Base-by-base conservation (phyloP, 495 filamentous ascomycete species). In the Mytilinidion resinicola region DNA sequence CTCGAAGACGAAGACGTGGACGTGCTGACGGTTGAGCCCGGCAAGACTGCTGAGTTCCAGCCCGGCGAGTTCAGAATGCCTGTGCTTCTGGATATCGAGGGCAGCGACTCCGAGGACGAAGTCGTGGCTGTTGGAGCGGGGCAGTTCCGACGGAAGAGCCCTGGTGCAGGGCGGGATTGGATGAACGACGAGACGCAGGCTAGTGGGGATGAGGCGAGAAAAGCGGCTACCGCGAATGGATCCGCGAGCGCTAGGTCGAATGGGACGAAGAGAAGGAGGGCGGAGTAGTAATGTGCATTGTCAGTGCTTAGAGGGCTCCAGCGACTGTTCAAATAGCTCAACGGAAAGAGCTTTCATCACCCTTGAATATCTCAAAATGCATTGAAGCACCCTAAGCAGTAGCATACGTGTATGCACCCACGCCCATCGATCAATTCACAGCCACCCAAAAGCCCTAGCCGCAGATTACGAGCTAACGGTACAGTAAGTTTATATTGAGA, bases 1-100 rank as follows among this genome's bases (percentile, higher is more conserved):
- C 76, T 85, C 46, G 93, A 99, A 70, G 91, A 96, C 67, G 88
- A 92, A 61, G 83, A 86, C 49, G 84, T 96, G 0, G 95, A 99
- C 67, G 90, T 93, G 0, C 71, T 96, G 43, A 90, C 86, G 0
- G 74, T 89, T 44, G 86, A 90, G 52, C 79, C 81, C 14, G 76
- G 78, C 12, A 86, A 87, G 57, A 73, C 73, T 9, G 75, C 80
- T 30, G 85, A 85, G 4, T 72, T 77, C 25, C 80, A 81, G 41
- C 73, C 75, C 1, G 83, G 84, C 8, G 72, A 80, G 35, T 98
- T 96, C 72, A 77, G 82, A 34, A 90, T 98, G 84, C 93, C 93
- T 4, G 86, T 97, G 1, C 74, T 95, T 15, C 78, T 95, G 47
- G 88, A 96, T 66, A 78, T 95, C 47, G 84, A 82, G 37, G 86